Evolutionary conservation across 2,329 filamentous ascomycete species (phyloP).

Genomic region (Aspergillus tanneri): DNA sequence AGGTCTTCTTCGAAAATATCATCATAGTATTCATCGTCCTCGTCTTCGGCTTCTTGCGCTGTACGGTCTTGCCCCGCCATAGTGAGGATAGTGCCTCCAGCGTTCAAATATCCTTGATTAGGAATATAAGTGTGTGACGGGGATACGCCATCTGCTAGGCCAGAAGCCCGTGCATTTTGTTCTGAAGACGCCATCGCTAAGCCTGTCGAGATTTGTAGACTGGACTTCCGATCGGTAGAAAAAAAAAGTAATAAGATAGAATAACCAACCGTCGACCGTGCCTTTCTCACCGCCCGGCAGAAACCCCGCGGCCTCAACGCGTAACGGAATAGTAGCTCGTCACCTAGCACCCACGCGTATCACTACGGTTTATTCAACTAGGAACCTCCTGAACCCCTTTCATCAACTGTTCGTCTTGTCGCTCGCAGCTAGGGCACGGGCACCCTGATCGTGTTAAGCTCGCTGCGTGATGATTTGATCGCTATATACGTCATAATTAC

Average conservation of each 20-base stretch:
- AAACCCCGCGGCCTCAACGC: slow-evolving; percentile 34
- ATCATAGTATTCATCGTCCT: slow-evolving; percentile 63
- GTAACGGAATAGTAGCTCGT: slow-evolving; percentile 16
- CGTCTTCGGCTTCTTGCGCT: slow-evolving; percentile 44
- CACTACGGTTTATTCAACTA: slow-evolving; percentile 16
- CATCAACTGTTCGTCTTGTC: slow-evolving; percentile 4
- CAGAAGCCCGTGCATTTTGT: slow-evolving; percentile 18
- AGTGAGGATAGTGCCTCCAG: slow-evolving; percentile 35
- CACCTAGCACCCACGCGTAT: slow-evolving; percentile 27
- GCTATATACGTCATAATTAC: slow-evolving; percentile 22
- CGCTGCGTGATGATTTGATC: slow-evolving; percentile 32
- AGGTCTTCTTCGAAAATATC: slow-evolving; percentile 57
- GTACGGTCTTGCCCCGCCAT: slow-evolving; percentile 34
- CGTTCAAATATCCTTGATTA: slow-evolving; percentile 50
- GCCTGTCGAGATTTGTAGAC: too few relatives aligned
- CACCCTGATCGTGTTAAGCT: slow-evolving; percentile 10
- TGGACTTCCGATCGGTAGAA: slow-evolving; percentile 12
- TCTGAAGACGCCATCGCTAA: slow-evolving; percentile 33
- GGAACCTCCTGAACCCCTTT: slow-evolving; percentile 1
- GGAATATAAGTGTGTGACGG: slow-evolving; percentile 52
- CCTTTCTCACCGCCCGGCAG: slow-evolving; percentile 36
- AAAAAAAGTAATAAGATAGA: slow-evolving; percentile 17
- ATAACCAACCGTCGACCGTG: slow-evolving; percentile 18
- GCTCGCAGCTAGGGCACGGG: background rate
- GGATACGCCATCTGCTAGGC: slow-evolving; percentile 45